Evolutionary conservation across 1,284 basidiomycete genomes (phyloP).

Genomic region (Xerocomus amazonicus): DNA sequence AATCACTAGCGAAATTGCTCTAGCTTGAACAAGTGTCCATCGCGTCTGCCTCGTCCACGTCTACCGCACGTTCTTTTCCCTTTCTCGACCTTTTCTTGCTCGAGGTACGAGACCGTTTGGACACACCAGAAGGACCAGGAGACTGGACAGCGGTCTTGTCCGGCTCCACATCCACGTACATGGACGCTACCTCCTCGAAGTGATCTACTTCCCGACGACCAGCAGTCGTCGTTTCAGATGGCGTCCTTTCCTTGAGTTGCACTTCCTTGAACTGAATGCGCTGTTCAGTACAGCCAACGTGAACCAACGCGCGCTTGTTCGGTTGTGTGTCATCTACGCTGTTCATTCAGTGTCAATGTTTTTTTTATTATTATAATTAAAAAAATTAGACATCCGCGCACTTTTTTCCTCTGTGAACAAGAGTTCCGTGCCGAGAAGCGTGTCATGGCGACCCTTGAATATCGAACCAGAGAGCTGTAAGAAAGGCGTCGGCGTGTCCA

Average conservation of each 20-base stretch:
- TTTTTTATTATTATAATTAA: no score
- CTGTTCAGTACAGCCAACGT: slow-evolving; percentile 56
- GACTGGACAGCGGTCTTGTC: neutral
- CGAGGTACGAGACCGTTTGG: slow-evolving; percentile 9
- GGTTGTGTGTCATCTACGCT: slow-evolving; percentile 40
- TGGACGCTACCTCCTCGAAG: slow-evolving; percentile 18
- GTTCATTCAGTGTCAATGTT: slow-evolving; percentile 1
- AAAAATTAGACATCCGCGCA: slow-evolving; percentile 21
- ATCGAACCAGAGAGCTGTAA: slow-evolving; percentile 71
- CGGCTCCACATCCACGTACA: slow-evolving; percentile 20
- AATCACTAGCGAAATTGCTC: no score
- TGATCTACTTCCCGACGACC: slow-evolving; percentile 11
- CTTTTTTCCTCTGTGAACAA: slow-evolving; percentile 65
- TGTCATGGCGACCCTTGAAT: slow-evolving; percentile 62
- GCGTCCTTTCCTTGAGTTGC: slow-evolving; percentile 25
- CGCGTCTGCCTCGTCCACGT: no score
- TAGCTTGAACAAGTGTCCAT: no score
- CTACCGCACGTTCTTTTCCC: slow-evolving; percentile 28
- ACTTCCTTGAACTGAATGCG: slow-evolving; percentile 55
- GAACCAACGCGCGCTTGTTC: slow-evolving; percentile 45
- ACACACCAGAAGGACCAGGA: neutral
- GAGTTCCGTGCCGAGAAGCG: slow-evolving; percentile 67
- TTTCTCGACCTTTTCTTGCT: slow-evolving; percentile 20
- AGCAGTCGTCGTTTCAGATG: slow-evolving; percentile 3
- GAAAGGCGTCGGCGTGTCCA: slow-evolving; percentile 71